phyloP scores from a whole-genome alignment of 2,329 filamentous ascomycete species.

The Rhinocladiella similis region DNA sequence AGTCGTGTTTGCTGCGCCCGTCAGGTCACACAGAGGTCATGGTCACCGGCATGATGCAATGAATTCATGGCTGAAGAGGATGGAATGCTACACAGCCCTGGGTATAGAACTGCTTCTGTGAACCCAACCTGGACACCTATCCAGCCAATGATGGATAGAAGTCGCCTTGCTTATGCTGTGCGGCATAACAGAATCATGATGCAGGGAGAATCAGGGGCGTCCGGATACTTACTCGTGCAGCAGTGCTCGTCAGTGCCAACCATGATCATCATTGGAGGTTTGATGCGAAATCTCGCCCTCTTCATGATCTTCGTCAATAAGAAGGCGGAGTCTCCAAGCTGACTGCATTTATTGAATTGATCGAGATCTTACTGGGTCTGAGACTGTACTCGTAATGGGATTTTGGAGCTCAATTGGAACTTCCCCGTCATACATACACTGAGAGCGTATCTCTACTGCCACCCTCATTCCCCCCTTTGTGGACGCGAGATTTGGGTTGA shows the following conservation, averaged over 20 bases:
- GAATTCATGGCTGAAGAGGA: background rate
- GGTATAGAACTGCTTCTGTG: background rate
- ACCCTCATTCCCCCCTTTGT: background rate
- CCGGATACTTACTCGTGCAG: no score
- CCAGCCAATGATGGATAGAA: background rate
- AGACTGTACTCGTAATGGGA: background rate
- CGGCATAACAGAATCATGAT: no score
- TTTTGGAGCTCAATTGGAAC: no score
- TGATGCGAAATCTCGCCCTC: background rate
- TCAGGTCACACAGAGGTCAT: background rate
- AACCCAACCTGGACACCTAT: background rate
- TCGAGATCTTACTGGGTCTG: background rate
- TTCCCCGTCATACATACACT: no score
- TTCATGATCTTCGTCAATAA: background rate
- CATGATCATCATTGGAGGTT: background rate
- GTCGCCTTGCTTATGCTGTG: background rate
- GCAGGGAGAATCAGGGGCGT: no score
- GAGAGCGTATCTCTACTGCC: no score
- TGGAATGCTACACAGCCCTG: background rate
- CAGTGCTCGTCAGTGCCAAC: no score
- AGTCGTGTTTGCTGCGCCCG: background rate
- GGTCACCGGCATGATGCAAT: background rate
- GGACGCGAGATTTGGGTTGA: background rate
- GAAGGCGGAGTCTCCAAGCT: background rate
- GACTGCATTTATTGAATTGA: background rate